phyloP scores from a whole-genome alignment of 768 basidiomycete species.

The Strobilomyces dryophilus region DNA sequence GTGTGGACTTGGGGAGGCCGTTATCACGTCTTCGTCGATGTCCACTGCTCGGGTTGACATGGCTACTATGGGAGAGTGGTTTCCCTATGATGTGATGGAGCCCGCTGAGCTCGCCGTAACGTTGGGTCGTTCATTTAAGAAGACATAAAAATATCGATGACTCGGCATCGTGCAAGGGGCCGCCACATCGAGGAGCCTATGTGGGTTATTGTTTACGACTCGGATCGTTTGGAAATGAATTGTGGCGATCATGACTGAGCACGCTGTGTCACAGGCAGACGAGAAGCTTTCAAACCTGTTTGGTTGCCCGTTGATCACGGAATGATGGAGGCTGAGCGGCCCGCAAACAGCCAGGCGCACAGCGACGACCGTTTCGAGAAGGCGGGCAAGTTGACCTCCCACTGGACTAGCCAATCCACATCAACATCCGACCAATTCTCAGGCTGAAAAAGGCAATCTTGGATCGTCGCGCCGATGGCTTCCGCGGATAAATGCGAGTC shows the following conservation, averaged over 20 bases:
- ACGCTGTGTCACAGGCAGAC: not conserved
- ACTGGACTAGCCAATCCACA: not conserved
- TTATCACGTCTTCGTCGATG: slow-evolving; percentile 3
- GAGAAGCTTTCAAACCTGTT: not conserved
- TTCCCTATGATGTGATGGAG: not conserved
- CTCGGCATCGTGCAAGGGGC: not conserved
- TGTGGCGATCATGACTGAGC: slow-evolving; percentile 20
- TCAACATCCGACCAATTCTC: not conserved
- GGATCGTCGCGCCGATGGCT: slow-evolving; percentile 29
- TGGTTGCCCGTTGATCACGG: slow-evolving; percentile 16
- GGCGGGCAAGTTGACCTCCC: not conserved
- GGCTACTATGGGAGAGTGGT: slow-evolving; percentile 14
- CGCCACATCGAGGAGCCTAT: not conserved
- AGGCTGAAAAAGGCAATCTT: slow-evolving; percentile 26
- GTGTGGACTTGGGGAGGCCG: slow-evolving; percentile 8
- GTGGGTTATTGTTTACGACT: not conserved
- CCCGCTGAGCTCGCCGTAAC: not conserved
- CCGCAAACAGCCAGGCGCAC: slow-evolving; percentile 11
- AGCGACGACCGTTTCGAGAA: slow-evolving; percentile 15
- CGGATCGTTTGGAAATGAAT: slow-evolving; percentile 15
- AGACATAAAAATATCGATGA: not conserved
- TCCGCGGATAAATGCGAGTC: slow-evolving; percentile 20
- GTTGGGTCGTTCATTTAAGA: slow-evolving; percentile 1
- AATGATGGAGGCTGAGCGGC: slow-evolving; percentile 13
- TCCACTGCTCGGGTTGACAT: slow-evolving; percentile 11